Conservation (phyloP, 371 early-diverging fungal species). For the Nematocida sp. region DNA sequence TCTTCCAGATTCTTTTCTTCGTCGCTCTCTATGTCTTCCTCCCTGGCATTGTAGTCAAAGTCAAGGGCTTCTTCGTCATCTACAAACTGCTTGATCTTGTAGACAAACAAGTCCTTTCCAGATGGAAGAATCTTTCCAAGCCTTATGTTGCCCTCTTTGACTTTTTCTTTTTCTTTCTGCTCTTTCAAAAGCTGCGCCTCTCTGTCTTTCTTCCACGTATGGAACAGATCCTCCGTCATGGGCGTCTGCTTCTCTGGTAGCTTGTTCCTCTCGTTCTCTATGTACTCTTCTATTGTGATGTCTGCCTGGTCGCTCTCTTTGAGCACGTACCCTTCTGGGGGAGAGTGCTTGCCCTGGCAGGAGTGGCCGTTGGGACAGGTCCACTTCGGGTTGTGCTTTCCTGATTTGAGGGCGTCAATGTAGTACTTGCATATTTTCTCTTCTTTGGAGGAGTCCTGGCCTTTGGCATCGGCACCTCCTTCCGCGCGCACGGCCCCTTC, state of each 20-base stretch:
- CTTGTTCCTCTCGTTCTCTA: constrained; percentile 73
- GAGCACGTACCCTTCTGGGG: constrained; percentile 89
- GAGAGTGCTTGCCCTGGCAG: constrained; percentile 87
- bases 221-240: constrained; percentile 83
- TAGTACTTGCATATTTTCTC: constrained; percentile 81
- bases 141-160: constrained; percentile 66
- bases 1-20: constrained; percentile 29
- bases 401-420: constrained; percentile 87
- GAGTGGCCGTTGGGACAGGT: constrained; percentile 77
- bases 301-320: constrained; percentile 50
- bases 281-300: constrained; percentile 57
- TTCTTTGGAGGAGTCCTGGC: constrained; percentile 65
- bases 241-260: constrained; percentile 83
- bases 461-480: constrained; percentile 69
- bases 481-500: constrained; percentile 84
- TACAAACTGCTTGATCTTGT: constrained; percentile 77
- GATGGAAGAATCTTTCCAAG: constrained; percentile 40
- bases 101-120: constrained; percentile 90
- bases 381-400: constrained; percentile 97
- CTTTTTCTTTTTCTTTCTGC: constrained; percentile 76
- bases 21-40: constrained; percentile 50
- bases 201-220: constrained; percentile 75
- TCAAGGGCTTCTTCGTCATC: constrained; percentile 70
- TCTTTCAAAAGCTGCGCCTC: constrained; percentile 70
- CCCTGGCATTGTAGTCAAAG: constrained; percentile 59